Evolutionary conservation across 2,329 filamentous ascomycete genomes (phyloP).

Genomic region (Monilinia vaccinii-corymbosi): DNA sequence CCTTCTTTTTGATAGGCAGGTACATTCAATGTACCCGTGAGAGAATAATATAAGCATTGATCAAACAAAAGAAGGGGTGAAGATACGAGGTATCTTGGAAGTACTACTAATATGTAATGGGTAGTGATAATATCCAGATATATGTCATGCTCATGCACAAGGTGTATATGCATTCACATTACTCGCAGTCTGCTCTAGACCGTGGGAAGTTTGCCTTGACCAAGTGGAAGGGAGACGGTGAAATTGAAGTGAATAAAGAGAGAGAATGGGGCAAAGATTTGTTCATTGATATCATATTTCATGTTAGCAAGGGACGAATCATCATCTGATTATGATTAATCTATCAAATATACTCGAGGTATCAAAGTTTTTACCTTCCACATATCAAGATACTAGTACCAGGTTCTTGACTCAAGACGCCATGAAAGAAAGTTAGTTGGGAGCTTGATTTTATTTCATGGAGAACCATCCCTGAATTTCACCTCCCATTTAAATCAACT

Average conservation of each 20-base stretch:
- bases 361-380: conserved; percentile 1
- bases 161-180: not conserved
- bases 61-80: not conserved
- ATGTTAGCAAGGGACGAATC: not conserved
- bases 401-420: not conserved
- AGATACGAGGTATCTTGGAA: not conserved
- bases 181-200: not conserved
- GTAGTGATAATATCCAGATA: not conserved
- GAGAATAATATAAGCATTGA: not conserved
- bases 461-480: not conserved
- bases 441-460: not conserved
- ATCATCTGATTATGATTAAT: not conserved
- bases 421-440: not conserved
- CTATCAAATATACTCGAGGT: not conserved
- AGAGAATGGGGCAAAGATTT: not conserved
- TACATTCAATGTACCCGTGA: not conserved
- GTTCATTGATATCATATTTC: not conserved
- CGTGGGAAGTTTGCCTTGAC: not conserved
- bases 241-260: not conserved
- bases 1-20: not conserved
- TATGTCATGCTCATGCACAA: conserved; percentile 1
- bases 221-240: not conserved
- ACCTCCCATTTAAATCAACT: not conserved
- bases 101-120: not conserved
- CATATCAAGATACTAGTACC: not conserved